These are phyloP conservation scores for Macaranga tanarius DNA, from an alignment of 441 rosid species.

Conservation along the genomic window DNA sequence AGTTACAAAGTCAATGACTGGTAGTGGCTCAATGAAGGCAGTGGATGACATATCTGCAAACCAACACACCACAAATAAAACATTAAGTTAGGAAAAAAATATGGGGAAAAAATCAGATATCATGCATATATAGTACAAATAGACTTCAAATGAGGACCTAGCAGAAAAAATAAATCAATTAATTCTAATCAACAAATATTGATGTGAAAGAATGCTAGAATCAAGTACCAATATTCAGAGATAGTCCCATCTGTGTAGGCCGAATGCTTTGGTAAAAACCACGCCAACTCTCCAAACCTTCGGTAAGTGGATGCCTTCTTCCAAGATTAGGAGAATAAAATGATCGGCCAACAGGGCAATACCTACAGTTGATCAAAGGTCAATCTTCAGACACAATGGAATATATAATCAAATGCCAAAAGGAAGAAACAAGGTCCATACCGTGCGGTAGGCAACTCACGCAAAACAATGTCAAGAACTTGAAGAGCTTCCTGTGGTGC, in stretches of 20 bases:
- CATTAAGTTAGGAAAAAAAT: background rate
- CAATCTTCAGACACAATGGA: constrained; percentile 8
- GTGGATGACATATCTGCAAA: constrained; percentile 90
- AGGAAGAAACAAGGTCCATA: constrained; percentile 25
- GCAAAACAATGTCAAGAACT: constrained; percentile 94
- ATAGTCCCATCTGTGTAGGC: constrained; percentile 94
- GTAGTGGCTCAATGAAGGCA: constrained; percentile 86
- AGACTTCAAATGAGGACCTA: background rate
- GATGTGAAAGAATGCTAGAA: background rate
- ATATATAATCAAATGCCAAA: background rate
- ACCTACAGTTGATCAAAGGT: constrained; percentile 42
- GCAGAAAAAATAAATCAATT: background rate
- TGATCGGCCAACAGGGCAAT: constrained; percentile 86
- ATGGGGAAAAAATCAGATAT: background rate
- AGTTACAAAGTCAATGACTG: constrained; percentile 70
- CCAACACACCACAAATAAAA: background rate
- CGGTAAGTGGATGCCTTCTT: constrained; percentile 77
- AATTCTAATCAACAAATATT: background rate
- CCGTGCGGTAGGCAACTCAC: constrained; percentile 86
- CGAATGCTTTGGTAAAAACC: constrained; percentile 98
- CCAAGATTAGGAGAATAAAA: constrained; percentile 86
- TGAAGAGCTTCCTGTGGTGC: constrained; percentile 98
- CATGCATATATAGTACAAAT: no score
- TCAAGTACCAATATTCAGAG: constrained; percentile 75
- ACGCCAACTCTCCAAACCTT: constrained; percentile 97